Base-by-base conservation (phyloP, 2,329 filamentous ascomycete genomes). In the Xylaria sp. region DNA sequence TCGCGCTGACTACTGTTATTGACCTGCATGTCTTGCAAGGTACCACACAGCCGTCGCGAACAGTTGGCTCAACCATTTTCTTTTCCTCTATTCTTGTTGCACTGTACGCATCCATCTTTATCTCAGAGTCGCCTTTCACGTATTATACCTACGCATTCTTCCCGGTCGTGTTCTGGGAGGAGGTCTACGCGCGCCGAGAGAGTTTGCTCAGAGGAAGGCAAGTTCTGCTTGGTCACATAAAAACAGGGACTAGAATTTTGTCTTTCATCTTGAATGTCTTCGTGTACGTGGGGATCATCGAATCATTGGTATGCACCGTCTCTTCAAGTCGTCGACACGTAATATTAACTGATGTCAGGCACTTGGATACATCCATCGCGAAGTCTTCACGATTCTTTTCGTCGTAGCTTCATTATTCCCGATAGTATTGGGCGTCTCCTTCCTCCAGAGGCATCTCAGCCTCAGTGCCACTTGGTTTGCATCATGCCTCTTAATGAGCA, bases 71-170 rank as follows among this genome's bases (percentile, higher is more conserved):
- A 20, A 86, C 84, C 7, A 78, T 90, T 0, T 84, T 89, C 56
- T 98, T 97, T 77, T 91, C 91, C 0, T 94, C 94, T 0, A 78
- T 92, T 4, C 85, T 97, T n/a, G 86, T 92, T 28, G 85, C 85
- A 1, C 81, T 98, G 13, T 98, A 92, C 76, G 91, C 94, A 7
- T 90, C 93, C 0, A 92, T 99, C 64, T 83, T 92, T 67, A 84
- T 93, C 66, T 95, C 97, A 55, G 88, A 89, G 54, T 97, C 94
- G 1, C 92, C 95, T 0, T 79, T 85, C 66, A 91, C 92, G 2
- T 99, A 99, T 80, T 99, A 98, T 77, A 88, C 89, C 1, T 99
- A 99, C 79, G 92, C 91, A 0, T 88, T 97, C 75, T 99, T 99
- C 80, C 96, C 96, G 0, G 90, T 97, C 2, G 88, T 93, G 66